phyloP scores from a whole-genome alignment of 495 filamentous ascomycete species.

The Podospora sp. region DNA sequence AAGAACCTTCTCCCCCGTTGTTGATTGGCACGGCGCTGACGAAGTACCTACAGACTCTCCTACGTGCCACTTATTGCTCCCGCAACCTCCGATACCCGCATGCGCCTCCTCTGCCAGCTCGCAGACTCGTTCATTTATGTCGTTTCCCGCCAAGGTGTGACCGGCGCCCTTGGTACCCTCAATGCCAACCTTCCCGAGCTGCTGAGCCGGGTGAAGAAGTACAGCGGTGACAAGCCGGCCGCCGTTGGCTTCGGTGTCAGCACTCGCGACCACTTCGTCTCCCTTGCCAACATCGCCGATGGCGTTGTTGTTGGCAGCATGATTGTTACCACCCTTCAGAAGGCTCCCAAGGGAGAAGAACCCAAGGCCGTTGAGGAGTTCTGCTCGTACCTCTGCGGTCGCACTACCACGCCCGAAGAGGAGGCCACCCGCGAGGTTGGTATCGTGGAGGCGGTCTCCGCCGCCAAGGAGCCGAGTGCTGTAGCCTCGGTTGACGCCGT shows the following conservation, averaged over 20 bases:
- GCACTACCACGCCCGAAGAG: constrained; percentile 51
- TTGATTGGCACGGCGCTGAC: background rate
- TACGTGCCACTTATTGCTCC: constrained; percentile 96
- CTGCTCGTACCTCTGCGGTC: constrained; percentile 77
- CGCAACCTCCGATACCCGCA: constrained; percentile 84
- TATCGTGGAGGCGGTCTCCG: constrained; percentile 64
- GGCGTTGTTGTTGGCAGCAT: constrained; percentile 98
- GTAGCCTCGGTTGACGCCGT: constrained; percentile 57
- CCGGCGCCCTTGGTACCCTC: constrained; percentile 81
- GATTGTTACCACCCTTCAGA: constrained; percentile 77
- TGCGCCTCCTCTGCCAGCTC: constrained; percentile 94
- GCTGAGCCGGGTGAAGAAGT: constrained; percentile 82
- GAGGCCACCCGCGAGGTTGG: constrained; percentile 60
- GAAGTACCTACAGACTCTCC: constrained; percentile 59
- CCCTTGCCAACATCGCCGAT: constrained; percentile 80
- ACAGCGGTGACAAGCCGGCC: constrained; percentile 85
- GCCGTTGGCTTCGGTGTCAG: constrained; percentile 96
- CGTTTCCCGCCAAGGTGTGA: constrained; percentile 96
- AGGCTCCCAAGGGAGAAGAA: constrained; percentile 69
- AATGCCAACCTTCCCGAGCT: constrained; percentile 79
- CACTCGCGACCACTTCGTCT: constrained; percentile 90
- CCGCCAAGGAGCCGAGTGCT: constrained; percentile 54
- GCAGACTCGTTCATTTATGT: constrained; percentile 99
- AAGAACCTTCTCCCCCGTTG: constrained; percentile 28
- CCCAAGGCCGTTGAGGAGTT: constrained; percentile 82